phyloP scores from a whole-genome alignment of 2,329 filamentous ascomycete genomes.

The Sphaerulina vaccinii region DNA sequence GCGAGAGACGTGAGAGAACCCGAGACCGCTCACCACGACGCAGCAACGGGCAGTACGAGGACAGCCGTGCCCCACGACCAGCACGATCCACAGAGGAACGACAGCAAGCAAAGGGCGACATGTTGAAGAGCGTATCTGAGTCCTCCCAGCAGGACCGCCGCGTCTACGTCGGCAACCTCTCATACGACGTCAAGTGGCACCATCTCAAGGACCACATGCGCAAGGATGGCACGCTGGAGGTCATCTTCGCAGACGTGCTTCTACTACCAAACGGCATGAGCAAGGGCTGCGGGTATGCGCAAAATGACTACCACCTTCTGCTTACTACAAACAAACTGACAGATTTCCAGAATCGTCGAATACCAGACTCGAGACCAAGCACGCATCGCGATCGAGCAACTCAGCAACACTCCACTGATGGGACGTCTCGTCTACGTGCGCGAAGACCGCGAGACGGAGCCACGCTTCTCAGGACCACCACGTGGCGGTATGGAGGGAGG shows the following conservation, averaged over 20 bases:
- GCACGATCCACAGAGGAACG: constrained; percentile 78
- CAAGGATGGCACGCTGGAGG: constrained; percentile 83
- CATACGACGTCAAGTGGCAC: constrained; percentile 99
- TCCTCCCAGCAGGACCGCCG: constrained; percentile 97
- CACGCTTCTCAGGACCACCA: constrained; percentile 63
- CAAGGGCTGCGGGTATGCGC: constrained; percentile 99
- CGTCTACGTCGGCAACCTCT: constrained; percentile 98
- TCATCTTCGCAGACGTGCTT: constrained; percentile 98
- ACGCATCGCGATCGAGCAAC: constrained; percentile 91
- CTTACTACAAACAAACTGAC: not conserved
- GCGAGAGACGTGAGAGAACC: constrained; percentile 44
- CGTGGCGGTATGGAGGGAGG: constrained; percentile 60
- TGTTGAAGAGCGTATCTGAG: constrained; percentile 93
- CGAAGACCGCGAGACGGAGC: constrained; percentile 97
- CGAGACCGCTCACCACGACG: constrained; percentile 69
- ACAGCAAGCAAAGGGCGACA: constrained; percentile 79
- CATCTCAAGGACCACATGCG: constrained; percentile 99
- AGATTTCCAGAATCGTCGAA: constrained; percentile 84
- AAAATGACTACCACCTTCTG: constrained; percentile 2
- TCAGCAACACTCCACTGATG: constrained; percentile 99
- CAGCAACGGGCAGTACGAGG: constrained; percentile 68
- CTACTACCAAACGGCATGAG: constrained; percentile 99
- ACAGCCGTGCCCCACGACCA: constrained; percentile 38
- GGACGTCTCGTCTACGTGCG: constrained; percentile 97
- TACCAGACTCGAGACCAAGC: constrained; percentile 99